Base-by-base conservation (phyloP, 352 stramenopile species). In the Globisporangium spinosum region DNA sequence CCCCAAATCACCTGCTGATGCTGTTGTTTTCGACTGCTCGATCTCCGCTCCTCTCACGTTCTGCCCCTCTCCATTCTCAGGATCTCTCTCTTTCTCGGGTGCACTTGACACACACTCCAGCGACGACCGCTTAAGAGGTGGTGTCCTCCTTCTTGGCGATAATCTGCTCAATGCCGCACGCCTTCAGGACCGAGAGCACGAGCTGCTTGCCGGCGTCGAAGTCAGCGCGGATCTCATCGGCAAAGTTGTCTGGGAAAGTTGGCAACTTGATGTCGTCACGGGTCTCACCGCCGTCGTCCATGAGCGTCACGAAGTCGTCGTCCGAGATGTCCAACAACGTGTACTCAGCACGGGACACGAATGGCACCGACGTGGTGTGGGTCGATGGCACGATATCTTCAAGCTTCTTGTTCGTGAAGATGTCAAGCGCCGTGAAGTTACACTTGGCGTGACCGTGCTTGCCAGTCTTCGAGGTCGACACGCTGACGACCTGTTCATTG, bases 401-500 rank as follows among this genome's bases (percentile, higher is more conserved):
- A 70, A 98, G 93, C 94, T 99, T 99, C 90, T 99, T 99, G 81
- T 98, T 98, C 64, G 96, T 99, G 93, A 99, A 99, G 83, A 99
- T 99, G 87, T 99, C 97, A 40, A 97, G 88, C 68, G 97, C 97
- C 71, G 91, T 98, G 78, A 99, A 99, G 93, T 99, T 99, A 77
- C 96, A 99, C 92, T 99, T 99, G 75, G 98, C 98, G 93, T 99
- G 98, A 69, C 98, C 98, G 92, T 99, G 98, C 96, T 99, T 99
- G 87, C 98, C 98, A 68, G 98, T 99, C 97, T 99, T 99, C 69
- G 98, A 99, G 68, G 98, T 99, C 73, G 98, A 99, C 71, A 99
- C 97, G 76, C 80, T 97, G 62, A 97, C 90, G 53, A 97, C 87
- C 62, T 77, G 40, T 62, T 9, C 29, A 43, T 43, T 45, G 13